Percentiles rank a stretch among this genome's conserved stretches.
These are phyloP conservation scores for Monilinia fructicola DNA, from an alignment of 2,329 filamentous ascomycete species.

Conservation along the genomic window DNA sequence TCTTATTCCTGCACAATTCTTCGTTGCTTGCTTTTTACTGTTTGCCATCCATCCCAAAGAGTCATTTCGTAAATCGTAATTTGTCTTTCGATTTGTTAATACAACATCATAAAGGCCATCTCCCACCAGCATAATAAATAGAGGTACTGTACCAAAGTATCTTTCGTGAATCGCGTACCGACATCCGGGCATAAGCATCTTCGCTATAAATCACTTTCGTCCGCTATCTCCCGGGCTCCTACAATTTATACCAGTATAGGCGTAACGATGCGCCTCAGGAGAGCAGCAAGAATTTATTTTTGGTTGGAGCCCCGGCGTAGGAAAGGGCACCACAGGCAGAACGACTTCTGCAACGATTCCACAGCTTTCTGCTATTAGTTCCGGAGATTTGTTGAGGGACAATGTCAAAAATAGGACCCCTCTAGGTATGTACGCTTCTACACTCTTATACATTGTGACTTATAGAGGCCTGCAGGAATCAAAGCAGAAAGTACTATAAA, in stretches of 20 bases:
- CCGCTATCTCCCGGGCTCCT: neutral
- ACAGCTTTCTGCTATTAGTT: constrained; percentile 87
- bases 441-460: neutral
- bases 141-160: neutral
- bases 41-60: too few relatives aligned
- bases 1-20: neutral
- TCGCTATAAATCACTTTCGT: neutral
- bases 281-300: constrained; percentile 88
- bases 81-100: neutral
- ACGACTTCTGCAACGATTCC: constrained; percentile 80
- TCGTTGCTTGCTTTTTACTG: too few relatives aligned
- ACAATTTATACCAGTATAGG: neutral
- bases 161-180: constrained; percentile 14
- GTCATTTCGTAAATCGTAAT: too few relatives aligned
- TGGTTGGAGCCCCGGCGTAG: constrained; percentile 86
- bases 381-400: constrained; percentile 84
- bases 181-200: constrained; percentile 11
- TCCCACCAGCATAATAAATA: neutral
- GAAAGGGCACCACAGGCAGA: constrained; percentile 97
- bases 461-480: constrained; percentile 59
- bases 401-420: constrained; percentile 89
- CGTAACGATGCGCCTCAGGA: constrained; percentile 62
- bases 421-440: constrained; percentile 60
- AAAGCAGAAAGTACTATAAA: constrained; percentile 89
- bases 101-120: neutral